Base-by-base conservation (phyloP, 345 rosid species). In the Eutrema yunnanense region DNA sequence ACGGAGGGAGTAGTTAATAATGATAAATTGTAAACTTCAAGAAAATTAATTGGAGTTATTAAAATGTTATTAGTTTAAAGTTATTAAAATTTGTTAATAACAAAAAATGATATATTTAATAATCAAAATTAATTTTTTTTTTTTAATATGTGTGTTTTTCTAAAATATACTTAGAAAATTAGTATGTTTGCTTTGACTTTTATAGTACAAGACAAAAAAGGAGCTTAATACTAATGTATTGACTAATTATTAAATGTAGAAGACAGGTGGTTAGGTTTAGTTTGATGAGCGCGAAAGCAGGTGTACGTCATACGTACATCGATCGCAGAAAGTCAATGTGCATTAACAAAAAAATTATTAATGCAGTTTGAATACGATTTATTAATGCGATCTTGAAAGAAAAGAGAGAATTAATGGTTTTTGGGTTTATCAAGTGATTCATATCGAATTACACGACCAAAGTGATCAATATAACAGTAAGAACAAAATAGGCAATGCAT, bases 241-340 rank as follows among this genome's bases (percentile, higher is more conserved):
- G 72, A 65, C 65, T 38, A 47, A 55, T 7, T 40, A 66, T 11
- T 59, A 74, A 69, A 50, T 27, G 10, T 5, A 13, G 34, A 16
- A 26, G 73, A 62, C 71, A 75, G 70, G 65, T 75, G 51, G 65
- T 53, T 55, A 19, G 19, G 71, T 69, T 34, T 55, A 37, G 34
- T 69, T 46, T 62, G 60, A 69, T 47, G 60, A 54, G 48, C 65
- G 48, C 46, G 65, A 54, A 69, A 61, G 9, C 53, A 69, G 41
- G 62, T 56, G 79, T 67, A 60, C 63, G 57, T 75, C 62, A 68
- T 32, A 37, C 50, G 71, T 68, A 61, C 74, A 52, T 67, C 11
- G 54, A 48, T 40, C 6, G 8, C 9, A 51, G 0, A 62, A 53
- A 75, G 73, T 75, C 65, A 75, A 66, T 41, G 52, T 58, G 53